These are phyloP conservation scores for Ceratobasidium sp. DNA, from an alignment of 1,284 basidiomycete species.

Conservation along the genomic window DNA sequence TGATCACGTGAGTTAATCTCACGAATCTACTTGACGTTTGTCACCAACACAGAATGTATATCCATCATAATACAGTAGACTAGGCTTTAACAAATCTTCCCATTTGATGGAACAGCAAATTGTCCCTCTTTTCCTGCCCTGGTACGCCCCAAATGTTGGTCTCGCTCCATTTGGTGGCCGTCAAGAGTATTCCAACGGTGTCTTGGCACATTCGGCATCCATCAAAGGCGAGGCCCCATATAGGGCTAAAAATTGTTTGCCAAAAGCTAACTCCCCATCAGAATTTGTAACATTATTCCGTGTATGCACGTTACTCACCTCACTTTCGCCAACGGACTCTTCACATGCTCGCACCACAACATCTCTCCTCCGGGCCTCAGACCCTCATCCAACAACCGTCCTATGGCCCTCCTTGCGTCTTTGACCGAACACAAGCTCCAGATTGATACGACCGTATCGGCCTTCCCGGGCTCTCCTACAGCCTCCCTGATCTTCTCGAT, in stretches of 20 bases:
- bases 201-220: constrained; percentile 58
- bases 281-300: not conserved
- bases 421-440: constrained; percentile 67
- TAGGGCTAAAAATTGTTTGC: constrained; percentile 69
- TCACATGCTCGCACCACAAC: constrained; percentile 70
- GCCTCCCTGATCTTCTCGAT: constrained; percentile 55
- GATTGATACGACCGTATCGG: constrained; percentile 65
- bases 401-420: constrained; percentile 56
- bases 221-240: constrained; percentile 56
- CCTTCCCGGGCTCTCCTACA: constrained; percentile 50
- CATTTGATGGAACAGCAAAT: constrained; percentile 6
- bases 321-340: constrained; percentile 49
- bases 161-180: not conserved
- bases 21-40: constrained; percentile 17
- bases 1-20: constrained; percentile 2
- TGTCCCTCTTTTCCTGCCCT: constrained; percentile 1
- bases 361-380: constrained; percentile 64
- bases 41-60: too few relatives aligned
- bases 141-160: constrained; percentile 2
- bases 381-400: constrained; percentile 55
- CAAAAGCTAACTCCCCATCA: constrained; percentile 50
- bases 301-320: not conserved
- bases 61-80: not conserved
- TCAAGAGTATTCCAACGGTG: too few relatives aligned
- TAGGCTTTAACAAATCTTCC: constrained; percentile 24